A percentile compares a stretch with the other conserved stretches of the same genome.
Evolutionary conservation across 2,329 filamentous ascomycete species (phyloP).

Genomic region (Microdochium trichocladiopsis): DNA sequence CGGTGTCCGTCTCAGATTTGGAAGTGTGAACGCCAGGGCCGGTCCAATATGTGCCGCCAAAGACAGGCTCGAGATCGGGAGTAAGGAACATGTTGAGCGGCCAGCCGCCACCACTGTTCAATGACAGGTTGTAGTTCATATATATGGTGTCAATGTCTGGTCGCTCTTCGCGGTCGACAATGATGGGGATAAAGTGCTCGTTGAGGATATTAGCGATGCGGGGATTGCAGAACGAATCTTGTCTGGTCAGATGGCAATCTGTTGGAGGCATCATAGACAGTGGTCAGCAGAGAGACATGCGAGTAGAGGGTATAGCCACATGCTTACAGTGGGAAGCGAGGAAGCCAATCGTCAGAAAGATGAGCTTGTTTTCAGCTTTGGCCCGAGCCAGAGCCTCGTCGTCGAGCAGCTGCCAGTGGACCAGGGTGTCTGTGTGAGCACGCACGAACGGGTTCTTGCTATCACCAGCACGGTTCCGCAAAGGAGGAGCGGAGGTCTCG

Average conservation of each 20-base stretch:
- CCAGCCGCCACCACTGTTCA: conserved; percentile 86
- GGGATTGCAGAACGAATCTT: conserved; percentile 81
- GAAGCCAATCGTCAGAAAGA: conserved; percentile 94
- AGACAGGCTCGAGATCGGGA: conserved; percentile 85
- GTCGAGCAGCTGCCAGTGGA: conserved; percentile 88
- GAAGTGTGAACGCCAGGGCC: conserved; percentile 56
- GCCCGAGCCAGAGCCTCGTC: conserved; percentile 71
- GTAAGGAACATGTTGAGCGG: conserved; percentile 96
- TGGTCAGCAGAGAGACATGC: not conserved
- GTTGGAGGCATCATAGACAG: not conserved
- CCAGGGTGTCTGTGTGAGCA: conserved; percentile 71
- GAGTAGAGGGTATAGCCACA: not conserved
- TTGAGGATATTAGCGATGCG: conserved; percentile 80
- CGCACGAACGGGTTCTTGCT: conserved; percentile 53
- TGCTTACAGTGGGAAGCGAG: conserved; percentile 85
- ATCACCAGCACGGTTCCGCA: conserved; percentile 28
- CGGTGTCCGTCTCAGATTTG: conserved; percentile 33
- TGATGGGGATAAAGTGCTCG: conserved; percentile 79
- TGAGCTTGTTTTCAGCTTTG: conserved; percentile 73
- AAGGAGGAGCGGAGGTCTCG: conserved; percentile 10
- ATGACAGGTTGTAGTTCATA: conserved; percentile 96
- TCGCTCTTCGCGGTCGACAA: conserved; percentile 88
- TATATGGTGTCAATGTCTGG: conserved; percentile 94
- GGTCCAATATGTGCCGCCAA: conserved; percentile 95
- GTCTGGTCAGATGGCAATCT: conserved; percentile 87